Evolutionary conservation across 2,329 filamentous ascomycete species (phyloP).

Genomic region (Fusarium sp.): DNA sequence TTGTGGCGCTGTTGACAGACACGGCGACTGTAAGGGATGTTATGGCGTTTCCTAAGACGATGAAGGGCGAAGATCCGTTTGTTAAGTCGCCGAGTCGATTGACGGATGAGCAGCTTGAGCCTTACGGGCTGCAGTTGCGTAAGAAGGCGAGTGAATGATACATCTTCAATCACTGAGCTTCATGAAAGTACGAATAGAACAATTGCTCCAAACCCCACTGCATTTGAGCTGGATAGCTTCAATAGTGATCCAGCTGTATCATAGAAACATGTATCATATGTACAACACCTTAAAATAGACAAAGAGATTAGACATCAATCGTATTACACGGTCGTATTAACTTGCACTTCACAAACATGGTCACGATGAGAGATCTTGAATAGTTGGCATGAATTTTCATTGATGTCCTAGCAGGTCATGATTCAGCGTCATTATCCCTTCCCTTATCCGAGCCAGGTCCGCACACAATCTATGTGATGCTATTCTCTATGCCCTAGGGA

Average conservation of each 20-base stretch:
- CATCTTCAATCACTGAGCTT: too few species aligned
- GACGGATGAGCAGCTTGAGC: constrained; percentile 65
- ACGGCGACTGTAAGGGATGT: constrained; percentile 87
- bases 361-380: not conserved
- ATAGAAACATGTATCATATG: constrained; percentile 13
- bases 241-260: constrained; percentile 23
- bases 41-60: constrained; percentile 96
- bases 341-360: not conserved
- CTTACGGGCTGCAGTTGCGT: constrained; percentile 58
- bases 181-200: constrained; percentile 5
- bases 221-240: not conserved
- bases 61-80: constrained; percentile 86
- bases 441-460: constrained; percentile 6
- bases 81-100: constrained; percentile 81
- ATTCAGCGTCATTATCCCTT: constrained; percentile 19
- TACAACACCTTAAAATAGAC: not conserved
- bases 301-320: not conserved
- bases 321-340: not conserved
- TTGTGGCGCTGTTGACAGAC: constrained; percentile 83
- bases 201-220: not conserved
- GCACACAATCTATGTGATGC: constrained; percentile 14
- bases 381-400: not conserved
- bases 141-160: not conserved
- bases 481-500: constrained; percentile 14
- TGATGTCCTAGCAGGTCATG: constrained; percentile 4